Conservation (phyloP, 805 yeast genomes). For the Candida quercuum region DNA sequence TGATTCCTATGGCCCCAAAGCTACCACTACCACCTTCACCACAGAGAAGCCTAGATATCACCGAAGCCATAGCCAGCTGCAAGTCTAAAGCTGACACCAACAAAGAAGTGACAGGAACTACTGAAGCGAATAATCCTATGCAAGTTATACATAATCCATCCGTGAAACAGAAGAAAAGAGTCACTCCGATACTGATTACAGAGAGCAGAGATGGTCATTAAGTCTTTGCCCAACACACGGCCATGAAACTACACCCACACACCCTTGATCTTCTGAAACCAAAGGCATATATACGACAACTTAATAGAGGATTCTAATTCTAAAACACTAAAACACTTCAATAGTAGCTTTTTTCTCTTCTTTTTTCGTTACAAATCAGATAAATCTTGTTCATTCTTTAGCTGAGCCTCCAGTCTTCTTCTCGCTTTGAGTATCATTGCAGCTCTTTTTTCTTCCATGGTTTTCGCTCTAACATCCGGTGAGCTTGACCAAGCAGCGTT, state of each 20-base stretch:
- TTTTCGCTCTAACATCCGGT: slow-evolving; percentile 37
- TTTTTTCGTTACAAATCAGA: slow-evolving; percentile 11
- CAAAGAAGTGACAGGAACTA: slow-evolving; percentile 4
- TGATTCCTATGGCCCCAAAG: not conserved
- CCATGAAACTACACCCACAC: no score
- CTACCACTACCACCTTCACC: slow-evolving; percentile 3
- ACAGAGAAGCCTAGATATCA: slow-evolving; percentile 2
- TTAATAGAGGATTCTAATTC: no score
- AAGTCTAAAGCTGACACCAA: slow-evolving; percentile 3
- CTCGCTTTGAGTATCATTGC: slow-evolving; percentile 61
- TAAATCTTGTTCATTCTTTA: slow-evolving; percentile 22
- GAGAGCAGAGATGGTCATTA: slow-evolving; percentile 1
- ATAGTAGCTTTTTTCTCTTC: not conserved
- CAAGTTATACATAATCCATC: slow-evolving; percentile 5
- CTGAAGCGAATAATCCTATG: not conserved
- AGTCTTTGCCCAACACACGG: no score
- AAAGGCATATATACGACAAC: no score
- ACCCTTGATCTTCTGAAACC: no score
- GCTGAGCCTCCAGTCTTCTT: slow-evolving; percentile 40
- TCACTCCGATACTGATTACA: slow-evolving; percentile 10
- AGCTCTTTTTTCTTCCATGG: slow-evolving; percentile 43
- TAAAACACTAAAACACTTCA: not conserved
- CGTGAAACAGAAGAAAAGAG: slow-evolving; percentile 27
- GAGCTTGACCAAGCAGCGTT: slow-evolving; percentile 36
- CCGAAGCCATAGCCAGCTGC: not conserved